These are phyloP conservation scores for Nymphaea colorata DNA, from an alignment of 164 flowering plant species.

Conservation along the genomic window DNA sequence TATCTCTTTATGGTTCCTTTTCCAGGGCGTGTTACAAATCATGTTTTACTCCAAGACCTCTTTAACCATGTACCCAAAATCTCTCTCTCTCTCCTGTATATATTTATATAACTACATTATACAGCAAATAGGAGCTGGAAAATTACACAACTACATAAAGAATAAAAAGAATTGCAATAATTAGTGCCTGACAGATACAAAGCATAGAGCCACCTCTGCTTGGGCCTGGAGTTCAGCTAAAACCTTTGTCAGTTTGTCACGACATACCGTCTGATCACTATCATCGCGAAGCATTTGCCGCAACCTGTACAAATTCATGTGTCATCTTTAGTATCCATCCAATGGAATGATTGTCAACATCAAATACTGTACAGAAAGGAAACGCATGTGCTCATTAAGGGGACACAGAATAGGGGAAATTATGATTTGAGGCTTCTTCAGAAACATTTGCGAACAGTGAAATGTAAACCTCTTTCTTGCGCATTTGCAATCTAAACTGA, in stretches of 20 bases:
- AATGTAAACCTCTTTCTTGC: neutral
- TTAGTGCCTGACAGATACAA: slow-evolving; percentile 69
- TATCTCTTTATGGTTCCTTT: too few relatives aligned
- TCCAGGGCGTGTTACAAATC: too few relatives aligned
- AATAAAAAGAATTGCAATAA: neutral
- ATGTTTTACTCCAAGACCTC: too few relatives aligned
- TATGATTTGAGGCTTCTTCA: neutral
- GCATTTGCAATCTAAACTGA: too few relatives aligned
- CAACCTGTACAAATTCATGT: slow-evolving; percentile 28
- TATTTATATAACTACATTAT: too few relatives aligned
- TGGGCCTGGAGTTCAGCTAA: slow-evolving; percentile 91
- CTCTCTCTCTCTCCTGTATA: neutral
- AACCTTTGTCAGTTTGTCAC: slow-evolving; percentile 64
- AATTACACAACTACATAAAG: neutral
- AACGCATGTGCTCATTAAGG: neutral
- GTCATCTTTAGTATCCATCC: neutral
- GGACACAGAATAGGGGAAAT: neutral
- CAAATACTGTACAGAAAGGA: neutral
- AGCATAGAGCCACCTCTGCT: slow-evolving; percentile 94
- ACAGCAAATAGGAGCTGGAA: neutral
- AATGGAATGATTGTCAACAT: neutral
- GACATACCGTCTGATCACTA: slow-evolving; percentile 29
- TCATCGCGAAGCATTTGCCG: slow-evolving; percentile 67
- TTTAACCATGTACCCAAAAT: too few relatives aligned
- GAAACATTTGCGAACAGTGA: neutral